Percentiles rank a stretch among this genome's conserved stretches.
phyloP scores from a whole-genome alignment of 2,329 filamentous ascomycete species.

The Ophiocordyceps camponoti-floridani region DNA sequence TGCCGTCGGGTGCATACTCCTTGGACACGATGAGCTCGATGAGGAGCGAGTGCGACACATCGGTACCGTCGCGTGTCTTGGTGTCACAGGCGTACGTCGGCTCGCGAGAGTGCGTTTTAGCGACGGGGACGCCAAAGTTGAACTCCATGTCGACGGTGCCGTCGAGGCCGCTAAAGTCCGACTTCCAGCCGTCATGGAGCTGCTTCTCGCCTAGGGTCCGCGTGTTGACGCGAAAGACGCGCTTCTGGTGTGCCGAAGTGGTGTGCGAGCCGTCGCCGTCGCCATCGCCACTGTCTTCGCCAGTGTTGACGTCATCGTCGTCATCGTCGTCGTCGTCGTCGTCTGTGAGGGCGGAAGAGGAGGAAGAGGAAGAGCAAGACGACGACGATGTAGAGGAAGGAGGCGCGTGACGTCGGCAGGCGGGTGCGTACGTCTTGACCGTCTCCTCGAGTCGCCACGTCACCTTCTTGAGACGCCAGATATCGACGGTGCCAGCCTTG shows the following conservation, averaged over 20 bases:
- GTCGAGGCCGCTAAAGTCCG: slow-evolving; percentile 32
- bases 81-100: slow-evolving; percentile 59
- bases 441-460: slow-evolving; percentile 89
- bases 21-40: slow-evolving; percentile 90
- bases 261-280: slow-evolving; percentile 5
- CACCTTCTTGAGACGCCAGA: slow-evolving; percentile 80
- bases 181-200: slow-evolving; percentile 81
- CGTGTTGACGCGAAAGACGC: slow-evolving; percentile 50
- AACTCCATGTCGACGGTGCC: slow-evolving; percentile 38
- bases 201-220: slow-evolving; percentile 67
- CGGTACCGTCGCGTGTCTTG: slow-evolving; percentile 55
- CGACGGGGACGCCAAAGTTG: slow-evolving; percentile 32
- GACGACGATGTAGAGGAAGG: slow-evolving; percentile 7
- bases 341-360: background rate
- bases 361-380: background rate
- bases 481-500: slow-evolving; percentile 52
- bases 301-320: no score
- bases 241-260: background rate
- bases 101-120: slow-evolving; percentile 6
- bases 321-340: slow-evolving; percentile 8
- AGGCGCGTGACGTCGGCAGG: slow-evolving; percentile 58
- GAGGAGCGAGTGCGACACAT: slow-evolving; percentile 69
- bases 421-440: slow-evolving; percentile 58
- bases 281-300: no score
- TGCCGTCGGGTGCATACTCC: slow-evolving; percentile 62